Evolutionary conservation across 805 yeast species (phyloP).

Genomic region (Cyberlindnera nakhonratchasimensis): DNA sequence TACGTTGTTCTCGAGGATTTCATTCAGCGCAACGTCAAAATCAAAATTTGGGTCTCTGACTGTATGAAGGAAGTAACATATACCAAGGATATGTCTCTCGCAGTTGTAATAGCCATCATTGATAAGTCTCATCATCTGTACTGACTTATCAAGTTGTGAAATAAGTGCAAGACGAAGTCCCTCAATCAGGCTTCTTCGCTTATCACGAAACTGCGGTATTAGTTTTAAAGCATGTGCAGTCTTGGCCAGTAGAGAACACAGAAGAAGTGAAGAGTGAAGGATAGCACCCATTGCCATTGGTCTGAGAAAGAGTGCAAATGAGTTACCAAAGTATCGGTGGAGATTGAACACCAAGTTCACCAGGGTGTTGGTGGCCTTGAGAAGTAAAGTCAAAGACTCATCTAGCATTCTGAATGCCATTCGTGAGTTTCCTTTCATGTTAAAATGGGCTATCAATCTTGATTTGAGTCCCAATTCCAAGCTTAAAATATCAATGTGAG

Average conservation of each 20-base stretch:
- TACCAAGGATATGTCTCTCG: slow-evolving; percentile 16
- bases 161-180: slow-evolving; percentile 4
- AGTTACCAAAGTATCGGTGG: slow-evolving; percentile 31
- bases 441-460: slow-evolving; percentile 39
- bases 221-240: slow-evolving; percentile 15
- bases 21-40: slow-evolving; percentile 7
- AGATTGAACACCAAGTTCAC: slow-evolving; percentile 32
- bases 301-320: slow-evolving; percentile 39
- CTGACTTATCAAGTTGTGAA: neutral
- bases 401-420: slow-evolving; percentile 34
- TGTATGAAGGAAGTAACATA: slow-evolving; percentile 12
- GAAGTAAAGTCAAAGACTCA: slow-evolving; percentile 26
- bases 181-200: slow-evolving; percentile 6
- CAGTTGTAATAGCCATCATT: slow-evolving; percentile 17
- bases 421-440: slow-evolving; percentile 25
- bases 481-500: slow-evolving; percentile 26
- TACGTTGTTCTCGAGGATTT: neutral
- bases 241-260: slow-evolving; percentile 10
- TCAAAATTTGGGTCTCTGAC: slow-evolving; percentile 18
- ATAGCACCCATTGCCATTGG: slow-evolving; percentile 28
- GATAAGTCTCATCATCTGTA: slow-evolving; percentile 18
- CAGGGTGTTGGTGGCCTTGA: slow-evolving; percentile 32
- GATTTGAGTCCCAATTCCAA: slow-evolving; percentile 33
- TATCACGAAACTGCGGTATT: neutral
- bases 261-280: slow-evolving; percentile 10